These are phyloP conservation scores for Rachicladosporium sp. DNA, from an alignment of 2,329 filamentous ascomycete species.

Conservation along the genomic window DNA sequence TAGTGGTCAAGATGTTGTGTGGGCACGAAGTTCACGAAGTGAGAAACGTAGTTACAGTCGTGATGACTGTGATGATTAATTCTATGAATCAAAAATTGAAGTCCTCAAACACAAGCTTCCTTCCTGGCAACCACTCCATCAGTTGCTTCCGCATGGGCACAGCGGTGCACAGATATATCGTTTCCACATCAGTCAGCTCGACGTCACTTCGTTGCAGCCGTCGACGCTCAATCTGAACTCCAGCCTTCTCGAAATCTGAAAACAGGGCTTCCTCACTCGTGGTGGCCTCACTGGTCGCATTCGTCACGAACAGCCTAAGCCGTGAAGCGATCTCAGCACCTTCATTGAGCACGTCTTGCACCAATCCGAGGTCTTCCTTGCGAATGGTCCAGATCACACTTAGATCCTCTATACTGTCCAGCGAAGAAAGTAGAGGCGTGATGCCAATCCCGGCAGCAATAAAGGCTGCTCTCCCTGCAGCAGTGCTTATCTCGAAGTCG, in stretches of 20 bases:
- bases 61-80: too few relatives aligned
- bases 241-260: slow-evolving; percentile 24
- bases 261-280: slow-evolving; percentile 25
- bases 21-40: too few relatives aligned
- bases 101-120: slow-evolving; percentile 38
- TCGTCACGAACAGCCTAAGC: slow-evolving; percentile 54
- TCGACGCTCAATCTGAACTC: slow-evolving; percentile 28
- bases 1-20: too few relatives aligned
- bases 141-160: slow-evolving; percentile 37
- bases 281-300: not conserved
- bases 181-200: slow-evolving; percentile 24
- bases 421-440: slow-evolving; percentile 56
- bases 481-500: slow-evolving; percentile 33
- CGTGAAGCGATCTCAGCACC: slow-evolving; percentile 40
- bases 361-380: slow-evolving; percentile 49
- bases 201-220: slow-evolving; percentile 39
- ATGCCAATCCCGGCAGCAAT: slow-evolving; percentile 73
- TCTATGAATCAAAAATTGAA: slow-evolving; percentile 30
- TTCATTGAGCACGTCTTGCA: slow-evolving; percentile 44
- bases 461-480: slow-evolving; percentile 38
- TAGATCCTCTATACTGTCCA: slow-evolving; percentile 36
- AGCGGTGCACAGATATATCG: slow-evolving; percentile 51
- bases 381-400: slow-evolving; percentile 57
- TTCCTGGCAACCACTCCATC: slow-evolving; percentile 35
- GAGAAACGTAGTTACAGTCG: too few relatives aligned